Percentiles rank a stretch among this genome's conserved stretches.
These are phyloP conservation scores for Albizia julibrissin DNA, from an alignment of 306 rosid species.

Conservation along the genomic window DNA sequence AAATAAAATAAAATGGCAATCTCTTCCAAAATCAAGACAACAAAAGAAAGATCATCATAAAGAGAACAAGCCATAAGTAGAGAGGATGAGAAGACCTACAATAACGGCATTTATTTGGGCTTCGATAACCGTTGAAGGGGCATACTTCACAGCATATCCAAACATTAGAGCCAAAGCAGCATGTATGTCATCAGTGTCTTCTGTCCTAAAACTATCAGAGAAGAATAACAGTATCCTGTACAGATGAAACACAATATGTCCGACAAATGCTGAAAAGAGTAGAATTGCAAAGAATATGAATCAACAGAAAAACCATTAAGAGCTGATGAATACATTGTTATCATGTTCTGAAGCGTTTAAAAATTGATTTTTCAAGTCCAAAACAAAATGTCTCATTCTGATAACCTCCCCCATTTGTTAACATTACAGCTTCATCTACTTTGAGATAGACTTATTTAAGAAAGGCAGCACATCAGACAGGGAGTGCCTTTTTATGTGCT, in stretches of 20 bases:
- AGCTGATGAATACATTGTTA: conserved; percentile 6
- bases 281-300: neutral
- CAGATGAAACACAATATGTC: conserved; percentile 39
- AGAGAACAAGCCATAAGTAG: conserved; percentile 20
- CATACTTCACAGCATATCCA: conserved; percentile 97
- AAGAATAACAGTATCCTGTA: conserved; percentile 84
- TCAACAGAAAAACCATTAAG: too few species aligned
- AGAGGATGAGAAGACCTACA: conserved; percentile 62
- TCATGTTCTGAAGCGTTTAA: conserved; percentile 24
- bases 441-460: neutral
- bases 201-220: conserved; percentile 78
- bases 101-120: conserved; percentile 96
- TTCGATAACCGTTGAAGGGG: conserved; percentile 93
- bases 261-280: conserved; percentile 25
- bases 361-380: neutral
- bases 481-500: neutral
- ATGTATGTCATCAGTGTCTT: conserved; percentile 91
- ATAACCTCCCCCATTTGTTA: neutral
- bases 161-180: conserved; percentile 98
- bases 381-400: neutral
- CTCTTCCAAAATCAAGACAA: conserved; percentile 18
- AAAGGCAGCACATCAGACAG: conserved; percentile 9
- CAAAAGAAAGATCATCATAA: conserved; percentile 14
- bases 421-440: neutral
- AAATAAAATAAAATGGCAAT: neutral